Evolutionary conservation across 2,329 filamentous ascomycete species (phyloP).

Genomic region (Bipolaris cookei): DNA sequence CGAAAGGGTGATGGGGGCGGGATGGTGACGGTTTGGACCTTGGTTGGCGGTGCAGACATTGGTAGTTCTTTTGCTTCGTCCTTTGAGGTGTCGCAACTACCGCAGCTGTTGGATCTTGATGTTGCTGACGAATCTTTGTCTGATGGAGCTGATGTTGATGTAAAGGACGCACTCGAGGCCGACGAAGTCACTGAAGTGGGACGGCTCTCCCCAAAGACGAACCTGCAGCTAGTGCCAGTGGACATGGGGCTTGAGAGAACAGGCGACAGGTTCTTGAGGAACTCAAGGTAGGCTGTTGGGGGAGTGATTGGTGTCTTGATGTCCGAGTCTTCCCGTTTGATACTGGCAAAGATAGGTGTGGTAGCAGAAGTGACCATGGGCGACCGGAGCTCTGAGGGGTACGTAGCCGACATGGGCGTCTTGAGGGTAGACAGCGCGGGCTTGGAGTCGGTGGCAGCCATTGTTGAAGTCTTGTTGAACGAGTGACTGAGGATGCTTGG

Average conservation of each 20-base stretch:
- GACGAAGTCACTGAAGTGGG: constrained; percentile 49
- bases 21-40: constrained; percentile 62
- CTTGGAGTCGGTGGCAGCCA: constrained; percentile 52
- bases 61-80: constrained; percentile 43
- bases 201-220: constrained; percentile 55
- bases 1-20: constrained; percentile 66
- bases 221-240: constrained; percentile 61
- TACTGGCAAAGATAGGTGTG: constrained; percentile 57
- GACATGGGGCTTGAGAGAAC: constrained; percentile 72
- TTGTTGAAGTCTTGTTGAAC: constrained; percentile 28
- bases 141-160: constrained; percentile 42
- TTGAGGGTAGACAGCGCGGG: constrained; percentile 52
- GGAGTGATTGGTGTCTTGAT: constrained; percentile 88
- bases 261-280: constrained; percentile 80
- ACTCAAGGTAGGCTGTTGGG: constrained; percentile 88
- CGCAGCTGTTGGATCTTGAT: constrained; percentile 49
- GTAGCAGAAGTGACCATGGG: constrained; percentile 63
- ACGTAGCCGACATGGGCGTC: constrained; percentile 67
- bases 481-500: constrained; percentile 38
- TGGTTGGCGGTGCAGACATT: constrained; percentile 53
- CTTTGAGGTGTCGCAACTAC: constrained; percentile 43
- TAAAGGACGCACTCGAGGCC: constrained; percentile 45
- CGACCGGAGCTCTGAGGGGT: constrained; percentile 63
- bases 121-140: constrained; percentile 45
- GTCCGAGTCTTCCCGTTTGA: constrained; percentile 68